phyloP scores from a whole-genome alignment of 345 rosid species.

The Physaria fendleri region DNA sequence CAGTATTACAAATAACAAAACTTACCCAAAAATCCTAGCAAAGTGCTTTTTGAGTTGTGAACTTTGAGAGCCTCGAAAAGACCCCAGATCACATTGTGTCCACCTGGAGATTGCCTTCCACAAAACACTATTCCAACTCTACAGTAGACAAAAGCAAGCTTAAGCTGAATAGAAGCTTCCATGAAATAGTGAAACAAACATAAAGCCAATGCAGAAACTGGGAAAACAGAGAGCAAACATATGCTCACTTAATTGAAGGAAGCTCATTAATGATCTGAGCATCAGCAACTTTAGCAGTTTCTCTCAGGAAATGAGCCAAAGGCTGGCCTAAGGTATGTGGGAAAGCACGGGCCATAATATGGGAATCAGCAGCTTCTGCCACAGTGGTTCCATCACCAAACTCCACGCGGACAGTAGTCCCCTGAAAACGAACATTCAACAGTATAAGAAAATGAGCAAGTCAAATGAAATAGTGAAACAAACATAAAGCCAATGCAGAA shows the following conservation, averaged over 20 bases:
- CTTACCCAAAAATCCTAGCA: conserved; percentile 88
- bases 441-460: neutral
- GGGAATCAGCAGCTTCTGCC: conserved; percentile 60
- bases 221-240: neutral
- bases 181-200: neutral
- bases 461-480: neutral
- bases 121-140: conserved; percentile 93
- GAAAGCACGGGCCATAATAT: conserved; percentile 56
- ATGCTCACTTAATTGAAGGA: conserved; percentile 56
- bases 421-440: conserved; percentile 38
- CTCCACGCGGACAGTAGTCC: conserved; percentile 94
- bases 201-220: neutral
- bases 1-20: neutral
- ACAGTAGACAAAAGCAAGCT: conserved; percentile 5
- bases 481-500: neutral
- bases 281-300: conserved; percentile 75
- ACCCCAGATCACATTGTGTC: conserved; percentile 97
- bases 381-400: conserved; percentile 75
- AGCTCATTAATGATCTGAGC: conserved; percentile 89
- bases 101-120: conserved; percentile 99
- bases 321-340: conserved; percentile 87
- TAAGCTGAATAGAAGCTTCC: neutral
- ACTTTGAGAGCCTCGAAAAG: conserved; percentile 70
- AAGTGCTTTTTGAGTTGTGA: conserved; percentile 64
- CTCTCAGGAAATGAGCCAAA: conserved; percentile 91